phyloP scores from a whole-genome alignment of 1,284 basidiomycete species.

The Trametes sp. region DNA sequence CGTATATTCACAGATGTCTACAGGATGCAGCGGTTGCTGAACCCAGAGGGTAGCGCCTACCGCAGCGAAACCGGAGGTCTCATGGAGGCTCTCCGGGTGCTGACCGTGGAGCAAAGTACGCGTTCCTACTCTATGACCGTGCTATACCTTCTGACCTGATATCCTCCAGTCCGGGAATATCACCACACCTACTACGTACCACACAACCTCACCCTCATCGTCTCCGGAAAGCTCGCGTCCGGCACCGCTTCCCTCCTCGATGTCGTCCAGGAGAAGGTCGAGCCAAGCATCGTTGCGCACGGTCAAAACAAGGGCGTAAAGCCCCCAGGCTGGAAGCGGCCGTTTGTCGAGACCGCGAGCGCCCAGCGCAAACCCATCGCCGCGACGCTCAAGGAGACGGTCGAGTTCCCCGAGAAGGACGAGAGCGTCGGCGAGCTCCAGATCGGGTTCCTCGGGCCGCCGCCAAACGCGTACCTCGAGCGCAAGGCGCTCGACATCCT shows the following conservation, averaged over 20 bases:
- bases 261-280: conserved; percentile 83
- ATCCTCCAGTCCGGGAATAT: conserved; percentile 81
- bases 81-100: conserved; percentile 88
- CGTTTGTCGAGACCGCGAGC: conserved; percentile 91
- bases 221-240: conserved; percentile 79
- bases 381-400: conserved; percentile 63
- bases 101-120: conserved; percentile 91
- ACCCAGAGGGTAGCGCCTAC: conserved; percentile 88
- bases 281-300: conserved; percentile 81
- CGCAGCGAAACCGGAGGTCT: conserved; percentile 97
- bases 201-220: conserved; percentile 90
- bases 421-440: conserved; percentile 93
- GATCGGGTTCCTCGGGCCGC: conserved; percentile 83
- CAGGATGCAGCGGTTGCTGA: conserved; percentile 83
- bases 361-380: conserved; percentile 66
- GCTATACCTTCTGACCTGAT: conserved; percentile 8
- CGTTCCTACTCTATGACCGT: conserved; percentile 6
- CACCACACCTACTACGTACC: conserved; percentile 94
- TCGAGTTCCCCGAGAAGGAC: conserved; percentile 98
- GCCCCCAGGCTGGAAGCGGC: conserved; percentile 90
- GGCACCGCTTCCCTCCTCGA: conserved; percentile 75
- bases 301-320: conserved; percentile 70
- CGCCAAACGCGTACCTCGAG: conserved; percentile 77
- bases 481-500: conserved; percentile 89
- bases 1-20: conserved; percentile 9